Evolutionary conservation across 2,329 filamentous ascomycete genomes (phyloP).

Genomic region (Aureobasidium sp.): DNA sequence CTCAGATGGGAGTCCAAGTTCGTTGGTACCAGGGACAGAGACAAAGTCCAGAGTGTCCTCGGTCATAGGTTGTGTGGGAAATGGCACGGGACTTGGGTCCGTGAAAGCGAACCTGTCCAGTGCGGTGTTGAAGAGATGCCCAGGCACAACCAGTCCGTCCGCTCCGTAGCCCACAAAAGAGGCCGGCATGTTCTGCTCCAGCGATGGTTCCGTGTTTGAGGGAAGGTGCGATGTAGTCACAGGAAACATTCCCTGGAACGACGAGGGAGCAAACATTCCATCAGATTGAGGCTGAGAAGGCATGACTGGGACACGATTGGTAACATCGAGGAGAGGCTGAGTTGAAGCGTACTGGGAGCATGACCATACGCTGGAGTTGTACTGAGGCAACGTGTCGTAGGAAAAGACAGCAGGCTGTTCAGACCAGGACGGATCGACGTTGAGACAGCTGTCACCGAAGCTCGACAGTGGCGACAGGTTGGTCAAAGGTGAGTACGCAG

Average conservation of each 20-base stretch:
- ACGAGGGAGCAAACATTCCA: background rate
- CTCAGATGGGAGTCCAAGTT: background rate
- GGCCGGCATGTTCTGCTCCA: background rate
- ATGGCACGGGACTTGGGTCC: background rate
- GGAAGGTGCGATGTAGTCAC: background rate
- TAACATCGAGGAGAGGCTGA: background rate
- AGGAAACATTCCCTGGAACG: background rate
- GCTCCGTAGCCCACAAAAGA: background rate
- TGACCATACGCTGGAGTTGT: background rate
- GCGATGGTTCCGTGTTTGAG: background rate
- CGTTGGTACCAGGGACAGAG: background rate
- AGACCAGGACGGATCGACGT: background rate
- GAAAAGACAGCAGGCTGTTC: background rate
- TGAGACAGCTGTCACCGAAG: background rate
- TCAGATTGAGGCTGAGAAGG: background rate
- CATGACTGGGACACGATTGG: background rate
- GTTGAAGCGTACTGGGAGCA: background rate
- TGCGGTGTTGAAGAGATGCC: constrained; percentile 2
- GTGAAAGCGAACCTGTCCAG: background rate
- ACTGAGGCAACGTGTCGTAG: background rate
- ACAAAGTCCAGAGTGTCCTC: background rate
- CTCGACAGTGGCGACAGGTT: background rate
- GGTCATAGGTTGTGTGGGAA: background rate
- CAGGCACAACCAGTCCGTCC: constrained; percentile 11
- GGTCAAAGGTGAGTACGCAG: background rate